Base-by-base conservation (phyloP, 2,329 filamentous ascomycete genomes). In the Nothophaeocryptopus gaeumannii region DNA sequence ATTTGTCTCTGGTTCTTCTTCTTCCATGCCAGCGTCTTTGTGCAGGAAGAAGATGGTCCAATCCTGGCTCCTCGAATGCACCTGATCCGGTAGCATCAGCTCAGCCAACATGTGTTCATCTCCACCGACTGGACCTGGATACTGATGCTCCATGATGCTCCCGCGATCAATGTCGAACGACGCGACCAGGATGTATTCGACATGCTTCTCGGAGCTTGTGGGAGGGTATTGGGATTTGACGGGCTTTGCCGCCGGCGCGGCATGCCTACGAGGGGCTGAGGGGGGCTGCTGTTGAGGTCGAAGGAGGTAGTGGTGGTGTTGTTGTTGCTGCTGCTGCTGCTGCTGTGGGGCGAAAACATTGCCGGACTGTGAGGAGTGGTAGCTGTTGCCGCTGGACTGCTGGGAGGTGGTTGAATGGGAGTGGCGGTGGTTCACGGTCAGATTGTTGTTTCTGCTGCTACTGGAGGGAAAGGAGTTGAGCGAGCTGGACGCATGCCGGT, bases 1-100 rank as follows among this genome's bases (percentile, higher is more conserved):
- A 70, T 52, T 38, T 77, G 80, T 75, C 61, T 63, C 78, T 60
- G 89, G 86, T 49, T 84, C 81, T 29, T 90, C 87, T 53, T 95
- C 91, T 50, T 92, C 88, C 52, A 86, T 83, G 53, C 83, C 91
- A 3, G 85, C 88, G 68, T 99, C 93, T 69, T 97, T 97, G 74
- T 99, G 93, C 49, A 99, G 70, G 68, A 99, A 99, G 75, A 99
- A 99, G 47, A 97, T 96, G 36, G 93, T 99, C 93, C 93, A 99
- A 69, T 99, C 93, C 72, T 97, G 91, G 65, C 88, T 92, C 34
- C 93, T 83, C 54, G 93, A 84, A 72, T 99, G 93, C 15, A 92
- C 90, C 71, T 97, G 92, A 70, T 99, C 93, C 0, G 93, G 93
- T 68, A 99, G 75, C 93, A 99, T 99, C 64, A 99, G 81, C 75